phyloP scores from a whole-genome alignment of 2,329 filamentous ascomycete species.

The Fusarium torulosum region DNA sequence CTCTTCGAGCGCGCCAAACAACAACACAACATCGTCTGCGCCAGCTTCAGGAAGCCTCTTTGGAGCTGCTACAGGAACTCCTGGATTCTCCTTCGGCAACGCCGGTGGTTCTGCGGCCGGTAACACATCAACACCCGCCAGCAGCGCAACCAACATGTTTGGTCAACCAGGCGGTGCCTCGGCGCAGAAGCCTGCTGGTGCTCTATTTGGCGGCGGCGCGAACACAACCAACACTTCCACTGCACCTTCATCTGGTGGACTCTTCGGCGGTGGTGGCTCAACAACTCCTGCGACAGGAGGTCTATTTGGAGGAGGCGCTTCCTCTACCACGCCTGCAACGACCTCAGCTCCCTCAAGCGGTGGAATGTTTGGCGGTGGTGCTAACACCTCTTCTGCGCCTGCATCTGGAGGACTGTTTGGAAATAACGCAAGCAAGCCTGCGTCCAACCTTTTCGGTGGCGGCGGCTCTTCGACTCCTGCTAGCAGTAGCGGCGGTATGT shows the following conservation, averaged over 20 bases:
- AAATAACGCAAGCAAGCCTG: constrained; percentile 37
- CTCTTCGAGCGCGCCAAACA: constrained; percentile 52
- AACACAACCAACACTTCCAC: constrained; percentile 41
- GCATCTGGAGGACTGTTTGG: constrained; percentile 53
- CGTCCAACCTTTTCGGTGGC: constrained; percentile 48
- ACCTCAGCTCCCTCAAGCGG: constrained; percentile 43
- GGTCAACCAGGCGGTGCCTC: constrained; percentile 49
- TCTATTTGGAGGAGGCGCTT: constrained; percentile 43
- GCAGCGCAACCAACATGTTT: constrained; percentile 49
- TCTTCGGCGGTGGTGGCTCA: constrained; percentile 47
- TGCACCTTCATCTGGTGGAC: constrained; percentile 35
- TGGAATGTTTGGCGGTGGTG: constrained; percentile 44
- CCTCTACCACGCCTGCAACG: constrained; percentile 47
- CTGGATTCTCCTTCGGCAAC: constrained; percentile 59
- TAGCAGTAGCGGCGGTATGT: constrained; percentile 34
- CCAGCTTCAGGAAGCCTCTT: constrained; percentile 59
- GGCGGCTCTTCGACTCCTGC: constrained; percentile 45
- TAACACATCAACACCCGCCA: constrained; percentile 49
- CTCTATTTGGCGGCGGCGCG: constrained; percentile 43
- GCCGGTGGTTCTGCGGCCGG: constrained; percentile 43
- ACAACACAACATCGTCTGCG: constrained; percentile 53
- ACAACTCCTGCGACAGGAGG: constrained; percentile 41
- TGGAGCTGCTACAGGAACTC: constrained; percentile 51
- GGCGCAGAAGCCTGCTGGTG: constrained; percentile 48
- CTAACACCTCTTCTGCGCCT: constrained; percentile 46